These are phyloP conservation scores for Hypocrella siamensis DNA, from an alignment of 2,329 filamentous ascomycete genomes.

Conservation along the genomic window DNA sequence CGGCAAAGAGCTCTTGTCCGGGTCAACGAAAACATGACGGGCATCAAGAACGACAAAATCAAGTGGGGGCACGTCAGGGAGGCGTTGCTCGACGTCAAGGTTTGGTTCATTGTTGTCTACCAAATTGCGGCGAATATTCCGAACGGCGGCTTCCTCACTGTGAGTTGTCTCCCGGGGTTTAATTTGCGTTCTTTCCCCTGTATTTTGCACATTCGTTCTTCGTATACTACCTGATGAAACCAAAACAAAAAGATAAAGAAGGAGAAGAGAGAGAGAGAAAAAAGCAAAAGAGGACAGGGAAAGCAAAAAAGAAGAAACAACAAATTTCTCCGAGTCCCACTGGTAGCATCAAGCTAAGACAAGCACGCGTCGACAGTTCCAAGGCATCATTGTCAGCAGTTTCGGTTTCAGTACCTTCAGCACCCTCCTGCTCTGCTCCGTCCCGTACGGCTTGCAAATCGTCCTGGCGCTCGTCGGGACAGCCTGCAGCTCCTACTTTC, in stretches of 20 bases:
- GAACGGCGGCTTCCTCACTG: slow-evolving; percentile 13
- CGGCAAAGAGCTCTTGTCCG: slow-evolving; percentile 14
- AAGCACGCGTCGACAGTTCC: slow-evolving; percentile 8
- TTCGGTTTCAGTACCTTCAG: slow-evolving; percentile 10
- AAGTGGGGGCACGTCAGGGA: slow-evolving; percentile 11
- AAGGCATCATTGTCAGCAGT: slow-evolving; percentile 10
- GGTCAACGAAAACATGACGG: slow-evolving; percentile 17
- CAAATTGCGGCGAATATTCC: slow-evolving; percentile 12
- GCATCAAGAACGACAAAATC: slow-evolving; percentile 14
- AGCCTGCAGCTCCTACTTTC: slow-evolving; percentile 8
- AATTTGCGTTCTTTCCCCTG: neutral
- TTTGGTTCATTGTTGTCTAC: slow-evolving; percentile 12
- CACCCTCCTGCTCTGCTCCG: slow-evolving; percentile 9
- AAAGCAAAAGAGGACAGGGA: too few relatives aligned
- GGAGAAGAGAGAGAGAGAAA: too few relatives aligned
- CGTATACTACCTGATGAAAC: neutral
- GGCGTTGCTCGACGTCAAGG: slow-evolving; percentile 10
- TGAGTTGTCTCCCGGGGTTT: slow-evolving; percentile 2
- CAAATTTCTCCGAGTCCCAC: too few relatives aligned
- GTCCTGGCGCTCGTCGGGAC: slow-evolving; percentile 10
- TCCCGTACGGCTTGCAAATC: slow-evolving; percentile 8
- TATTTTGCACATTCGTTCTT: slow-evolving; percentile 1
- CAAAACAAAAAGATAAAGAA: too few relatives aligned
- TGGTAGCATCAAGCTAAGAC: too few relatives aligned
- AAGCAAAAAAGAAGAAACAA: too few relatives aligned